Base-by-base conservation (phyloP, 345 rosid genomes). In the Jatropha curcas region DNA sequence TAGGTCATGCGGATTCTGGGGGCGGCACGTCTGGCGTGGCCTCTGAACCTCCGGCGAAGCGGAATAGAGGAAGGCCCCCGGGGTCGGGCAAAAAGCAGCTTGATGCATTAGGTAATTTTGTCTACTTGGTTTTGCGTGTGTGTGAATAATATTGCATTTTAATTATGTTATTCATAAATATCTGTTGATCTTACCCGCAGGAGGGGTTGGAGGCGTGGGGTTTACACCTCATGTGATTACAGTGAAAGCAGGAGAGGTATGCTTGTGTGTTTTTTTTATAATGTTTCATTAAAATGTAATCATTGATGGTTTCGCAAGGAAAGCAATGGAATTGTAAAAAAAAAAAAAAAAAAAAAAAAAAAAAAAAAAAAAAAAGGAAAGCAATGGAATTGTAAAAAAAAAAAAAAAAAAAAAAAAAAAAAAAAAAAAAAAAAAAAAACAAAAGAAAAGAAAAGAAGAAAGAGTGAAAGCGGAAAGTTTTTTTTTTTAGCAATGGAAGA, bases 161-260 rank as follows among this genome's bases (percentile, higher is more conserved):
- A 8, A 4, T 41, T 34, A 14, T 35, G 22, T 19, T 19, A 13
- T 63, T 52, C 22, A 34, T 66, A 3, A 4, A 17, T 50, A 4
- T 14, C 19, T 16, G 5, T 55, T 41, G 45, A 17, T 50, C 0
- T 20, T 65, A 33, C 39, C 30, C n/a, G 16, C 78, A 92, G 98
- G 98, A 45, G 81, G 81, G 67, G 74, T 83, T 76, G 93, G 95
- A 77, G 99, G 98, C 1, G 76, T 88, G n/a, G 98, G 97, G 61
- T 95, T 95, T 80, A 95, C 98, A 33, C 99, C 99, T 20, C 99
- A 95, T 80, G 98, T 95, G 59, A 95, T 95, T 68, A 83, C 81
- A 24, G 96, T 95, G 45, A 80, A 86, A 68, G 81, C 87, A 19
- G 99, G 99, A 51, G 97, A 95, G 94, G 99, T 95, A 85, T 79